These are phyloP conservation scores for Leccinum fuscescens DNA, from an alignment of 1,284 basidiomycete genomes.

Conservation along the genomic window DNA sequence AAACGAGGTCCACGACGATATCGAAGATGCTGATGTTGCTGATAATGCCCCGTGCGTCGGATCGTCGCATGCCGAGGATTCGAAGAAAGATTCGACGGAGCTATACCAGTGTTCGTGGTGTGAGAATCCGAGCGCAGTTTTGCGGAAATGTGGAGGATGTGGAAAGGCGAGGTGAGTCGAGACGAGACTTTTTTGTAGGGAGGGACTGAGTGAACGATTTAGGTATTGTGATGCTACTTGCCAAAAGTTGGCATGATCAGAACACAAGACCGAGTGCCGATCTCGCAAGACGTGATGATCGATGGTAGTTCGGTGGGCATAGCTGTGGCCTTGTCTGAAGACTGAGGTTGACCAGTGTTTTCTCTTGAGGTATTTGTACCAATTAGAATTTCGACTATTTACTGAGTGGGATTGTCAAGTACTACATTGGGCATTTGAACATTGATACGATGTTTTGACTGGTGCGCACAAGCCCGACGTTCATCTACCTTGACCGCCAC, in stretches of 20 bases:
- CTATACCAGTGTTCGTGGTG: conserved; percentile 59
- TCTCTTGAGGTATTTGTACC: no score
- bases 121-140: conserved; percentile 52
- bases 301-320: background rate
- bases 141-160: conserved; percentile 51
- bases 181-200: no score
- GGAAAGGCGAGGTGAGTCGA: conserved; percentile 43
- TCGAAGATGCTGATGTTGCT: conserved; percentile 23
- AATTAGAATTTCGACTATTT: background rate
- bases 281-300: background rate
- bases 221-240: conserved; percentile 52
- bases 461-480: background rate
- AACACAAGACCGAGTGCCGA: conserved; percentile 43
- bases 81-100: conserved; percentile 34
- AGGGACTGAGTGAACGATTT: background rate
- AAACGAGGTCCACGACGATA: conserved; percentile 41
- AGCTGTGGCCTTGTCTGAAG: background rate
- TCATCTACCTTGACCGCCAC: background rate
- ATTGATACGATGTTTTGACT: background rate
- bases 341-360: background rate
- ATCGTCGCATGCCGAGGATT: conserved; percentile 34
- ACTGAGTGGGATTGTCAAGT: no score
- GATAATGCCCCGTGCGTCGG: conserved; percentile 18
- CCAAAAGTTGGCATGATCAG: conserved; percentile 50
- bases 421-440: background rate